phyloP scores from a whole-genome alignment of 2,329 filamentous ascomycete genomes.

The Talaromyces sp. region DNA sequence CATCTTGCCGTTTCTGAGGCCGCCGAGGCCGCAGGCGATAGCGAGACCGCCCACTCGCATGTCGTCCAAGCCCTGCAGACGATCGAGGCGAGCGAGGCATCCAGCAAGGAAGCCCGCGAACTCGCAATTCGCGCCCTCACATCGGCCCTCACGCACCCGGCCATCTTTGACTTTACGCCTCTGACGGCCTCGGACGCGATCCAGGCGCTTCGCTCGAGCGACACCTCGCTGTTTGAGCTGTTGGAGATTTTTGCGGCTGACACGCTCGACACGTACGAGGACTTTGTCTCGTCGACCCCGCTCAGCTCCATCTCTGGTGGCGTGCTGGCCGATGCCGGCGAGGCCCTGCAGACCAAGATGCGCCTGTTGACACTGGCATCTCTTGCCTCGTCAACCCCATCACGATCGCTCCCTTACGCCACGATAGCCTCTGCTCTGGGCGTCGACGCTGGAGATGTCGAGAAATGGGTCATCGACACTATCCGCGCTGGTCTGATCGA shows the following conservation, averaged over 20 bases:
- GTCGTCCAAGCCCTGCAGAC: conserved; percentile 71
- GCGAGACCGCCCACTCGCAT: conserved; percentile 70
- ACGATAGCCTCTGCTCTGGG: conserved; percentile 80
- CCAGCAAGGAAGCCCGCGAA: conserved; percentile 51
- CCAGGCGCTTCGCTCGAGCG: conserved; percentile 78
- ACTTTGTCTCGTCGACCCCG: conserved; percentile 67
- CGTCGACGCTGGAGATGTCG: conserved; percentile 76
- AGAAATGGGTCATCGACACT: conserved; percentile 98
- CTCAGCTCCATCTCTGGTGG: conserved; percentile 65
- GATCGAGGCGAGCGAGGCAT: conserved; percentile 58
- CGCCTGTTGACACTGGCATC: conserved; percentile 89
- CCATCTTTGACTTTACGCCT: conserved; percentile 69
- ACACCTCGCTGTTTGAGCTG: conserved; percentile 81
- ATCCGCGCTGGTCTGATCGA: conserved; percentile 94
- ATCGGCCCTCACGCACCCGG: conserved; percentile 59
- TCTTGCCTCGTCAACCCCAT: conserved; percentile 75
- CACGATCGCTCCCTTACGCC: conserved; percentile 81
- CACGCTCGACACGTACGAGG: conserved; percentile 89
- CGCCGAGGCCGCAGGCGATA: conserved; percentile 71
- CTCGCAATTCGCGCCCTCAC: conserved; percentile 62
- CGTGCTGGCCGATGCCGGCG: conserved; percentile 71
- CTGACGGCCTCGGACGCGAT: conserved; percentile 68
- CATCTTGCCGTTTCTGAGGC: conserved; percentile 78
- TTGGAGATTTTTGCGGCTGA: conserved; percentile 94
- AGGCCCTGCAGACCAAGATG: conserved; percentile 89